Percentiles rank a stretch among this genome's conserved stretches.
Conservation (phyloP, 106 monocot species). For the Dendrobium huoshanense region DNA sequence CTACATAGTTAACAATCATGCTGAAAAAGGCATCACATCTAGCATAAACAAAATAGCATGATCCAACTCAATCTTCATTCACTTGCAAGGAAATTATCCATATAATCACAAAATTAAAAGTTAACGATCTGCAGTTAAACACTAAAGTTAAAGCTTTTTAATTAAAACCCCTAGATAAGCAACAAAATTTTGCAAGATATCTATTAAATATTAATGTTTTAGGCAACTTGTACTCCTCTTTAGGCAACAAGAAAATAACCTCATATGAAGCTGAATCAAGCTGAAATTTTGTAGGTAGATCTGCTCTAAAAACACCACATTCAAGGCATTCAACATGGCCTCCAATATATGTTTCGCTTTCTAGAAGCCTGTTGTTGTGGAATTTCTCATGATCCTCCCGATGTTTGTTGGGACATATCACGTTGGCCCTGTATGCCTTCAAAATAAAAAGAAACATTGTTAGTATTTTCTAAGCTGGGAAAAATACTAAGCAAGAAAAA, state of each 20-base stretch:
- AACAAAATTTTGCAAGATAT: not conserved
- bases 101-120: not conserved
- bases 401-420: conserved; percentile 97
- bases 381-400: conserved; percentile 84
- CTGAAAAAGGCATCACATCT: not conserved
- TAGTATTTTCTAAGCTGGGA: not conserved
- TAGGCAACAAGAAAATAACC: conserved; percentile 30
- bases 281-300: conserved; percentile 93
- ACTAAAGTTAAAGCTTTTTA: not conserved
- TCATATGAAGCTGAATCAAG: conserved; percentile 87
- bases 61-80: not conserved
- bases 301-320: conserved; percentile 97
- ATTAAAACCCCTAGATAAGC: not conserved
- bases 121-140: not conserved
- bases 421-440: conserved; percentile 88
- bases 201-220: not conserved
- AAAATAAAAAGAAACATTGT: conserved; percentile 4
- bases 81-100: conserved; percentile 1
- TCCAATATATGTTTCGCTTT: conserved; percentile 99
- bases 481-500: not conserved
- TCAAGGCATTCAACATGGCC: conserved; percentile 99
- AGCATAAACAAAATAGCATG: not conserved
- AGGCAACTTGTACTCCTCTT: not conserved
- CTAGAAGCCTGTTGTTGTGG: conserved; percentile 78
- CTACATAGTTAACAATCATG: not conserved